Evolutionary conservation across 805 yeast genomes (phyloP).

Genomic region (Geotrichum ghanense): DNA sequence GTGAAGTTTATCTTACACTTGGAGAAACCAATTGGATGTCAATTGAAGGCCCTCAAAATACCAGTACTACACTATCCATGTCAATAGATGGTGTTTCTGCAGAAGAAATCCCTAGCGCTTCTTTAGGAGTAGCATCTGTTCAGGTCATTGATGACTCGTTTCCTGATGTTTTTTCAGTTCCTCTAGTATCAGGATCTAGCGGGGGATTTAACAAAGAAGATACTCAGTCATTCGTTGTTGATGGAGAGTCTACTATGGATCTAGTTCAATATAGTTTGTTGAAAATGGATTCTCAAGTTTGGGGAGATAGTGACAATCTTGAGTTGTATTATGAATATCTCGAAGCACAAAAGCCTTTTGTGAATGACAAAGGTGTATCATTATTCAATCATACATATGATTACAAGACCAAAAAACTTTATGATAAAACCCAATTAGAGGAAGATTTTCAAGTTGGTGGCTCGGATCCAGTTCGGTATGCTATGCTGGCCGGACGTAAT

Average conservation of each 20-base stretch:
- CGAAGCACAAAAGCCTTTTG: background rate
- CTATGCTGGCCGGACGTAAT: background rate
- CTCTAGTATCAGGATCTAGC: background rate
- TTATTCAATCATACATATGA: background rate
- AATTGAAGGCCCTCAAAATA: background rate
- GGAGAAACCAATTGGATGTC: background rate
- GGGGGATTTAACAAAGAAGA: background rate
- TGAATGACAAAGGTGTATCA: background rate
- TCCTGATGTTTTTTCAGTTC: background rate
- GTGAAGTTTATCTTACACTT: background rate
- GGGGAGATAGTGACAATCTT: background rate
- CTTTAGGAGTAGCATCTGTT: background rate
- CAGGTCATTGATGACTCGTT: background rate
- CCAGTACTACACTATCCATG: background rate
- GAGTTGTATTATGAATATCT: background rate
- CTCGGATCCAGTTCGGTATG: background rate
- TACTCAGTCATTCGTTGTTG: background rate
- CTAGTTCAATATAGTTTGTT: background rate
- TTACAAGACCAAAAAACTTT: background rate
- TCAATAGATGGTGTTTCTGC: background rate
- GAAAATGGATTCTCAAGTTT: background rate
- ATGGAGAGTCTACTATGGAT: background rate
- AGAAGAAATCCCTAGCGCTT: background rate
- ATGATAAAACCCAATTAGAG: background rate
- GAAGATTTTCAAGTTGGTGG: background rate